A percentile compares a stretch with the other conserved stretches of the same genome.
Evolutionary conservation across 192 early-diverging fungal species (phyloP).

Genomic region (Podila verticillata): DNA sequence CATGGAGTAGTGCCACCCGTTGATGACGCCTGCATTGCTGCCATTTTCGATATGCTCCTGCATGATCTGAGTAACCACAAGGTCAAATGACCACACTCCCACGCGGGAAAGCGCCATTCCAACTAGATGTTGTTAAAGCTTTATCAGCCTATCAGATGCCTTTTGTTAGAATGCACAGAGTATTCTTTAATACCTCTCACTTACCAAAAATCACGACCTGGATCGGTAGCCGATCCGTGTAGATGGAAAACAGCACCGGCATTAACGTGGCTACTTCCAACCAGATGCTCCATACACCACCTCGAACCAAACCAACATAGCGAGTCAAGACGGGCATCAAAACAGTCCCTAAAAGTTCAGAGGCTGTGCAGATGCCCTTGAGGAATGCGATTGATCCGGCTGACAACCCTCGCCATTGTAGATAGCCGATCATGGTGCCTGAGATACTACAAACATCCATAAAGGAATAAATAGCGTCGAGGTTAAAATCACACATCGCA

Average conservation of each 20-base stretch:
- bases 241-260: slow-evolving; percentile 44
- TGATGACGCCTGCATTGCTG: slow-evolving; percentile 36
- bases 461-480: not conserved
- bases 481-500: not conserved
- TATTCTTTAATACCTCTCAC: not conserved
- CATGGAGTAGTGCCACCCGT: slow-evolving; percentile 48
- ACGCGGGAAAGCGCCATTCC: slow-evolving; percentile 51
- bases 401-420: slow-evolving; percentile 31
- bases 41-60: slow-evolving; percentile 28
- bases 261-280: slow-evolving; percentile 22
- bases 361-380: slow-evolving; percentile 39
- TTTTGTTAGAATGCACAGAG: no score
- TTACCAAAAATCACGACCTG: slow-evolving; percentile 43
- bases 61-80: slow-evolving; percentile 47
- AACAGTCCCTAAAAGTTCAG: slow-evolving; percentile 32
- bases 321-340: slow-evolving; percentile 28
- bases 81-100: slow-evolving; percentile 50
- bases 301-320: slow-evolving; percentile 30
- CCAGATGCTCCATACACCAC: slow-evolving; percentile 50
- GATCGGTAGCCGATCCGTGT: slow-evolving; percentile 22
- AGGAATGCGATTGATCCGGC: slow-evolving; percentile 33
- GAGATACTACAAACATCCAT: slow-evolving; percentile 16
- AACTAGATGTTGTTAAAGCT: not conserved
- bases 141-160: not conserved
- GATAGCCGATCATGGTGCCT: slow-evolving; percentile 50